Evolutionary conservation across 768 basidiomycete species (phyloP), one percentile per base, ranked within the genome.

Genomic region (Pisolithus marmoratus): DNA sequence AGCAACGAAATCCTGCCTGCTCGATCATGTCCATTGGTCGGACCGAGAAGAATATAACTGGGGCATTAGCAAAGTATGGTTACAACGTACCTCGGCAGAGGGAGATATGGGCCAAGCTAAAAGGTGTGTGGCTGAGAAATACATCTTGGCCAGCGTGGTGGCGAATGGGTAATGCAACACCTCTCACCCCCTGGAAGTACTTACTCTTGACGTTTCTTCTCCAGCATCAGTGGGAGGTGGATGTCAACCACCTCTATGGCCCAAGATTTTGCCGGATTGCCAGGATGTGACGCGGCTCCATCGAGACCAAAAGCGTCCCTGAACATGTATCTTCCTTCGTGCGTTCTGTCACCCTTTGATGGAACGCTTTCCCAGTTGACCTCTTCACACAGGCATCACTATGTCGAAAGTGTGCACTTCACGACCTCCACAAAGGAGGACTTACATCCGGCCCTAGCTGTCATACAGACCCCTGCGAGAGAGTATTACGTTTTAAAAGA

Each of bases 371-470:
- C 29, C 5, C 27, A 44, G 43, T 24, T 9, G 36, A 8, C 17
- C 42, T 59, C 40, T 58, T 40, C 23, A 19, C 43, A 14, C 38
- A 90, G 87, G 36, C 84, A 86, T 50, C 87, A 90, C 63, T 80
- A 85, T 59, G 74, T 90, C 15, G 88, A 91, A 62, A 86, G 87
- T 60, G 66, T 88, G 4, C 85, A 90, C 63, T 82, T 90, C 58
- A 72, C 72, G 4, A 70, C 77, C 0, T 49, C 72, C 0, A 59
- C 66, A 8, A 70, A 75, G 8, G 58, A 59, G 19, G 61, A 70
- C 3, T 66, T 91, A 17, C 87, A 90, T 59, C 64, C 68, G 1
- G 84, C 84, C 2, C 58, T 90, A 5, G 88, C 88, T 1, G 71
- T 79, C 17, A 77, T 90, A 8, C 88, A 87, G 63, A 90, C 88